Evolutionary conservation across 1,284 basidiomycete genomes (phyloP).

Genomic region (Rhodotorula glutinis): DNA sequence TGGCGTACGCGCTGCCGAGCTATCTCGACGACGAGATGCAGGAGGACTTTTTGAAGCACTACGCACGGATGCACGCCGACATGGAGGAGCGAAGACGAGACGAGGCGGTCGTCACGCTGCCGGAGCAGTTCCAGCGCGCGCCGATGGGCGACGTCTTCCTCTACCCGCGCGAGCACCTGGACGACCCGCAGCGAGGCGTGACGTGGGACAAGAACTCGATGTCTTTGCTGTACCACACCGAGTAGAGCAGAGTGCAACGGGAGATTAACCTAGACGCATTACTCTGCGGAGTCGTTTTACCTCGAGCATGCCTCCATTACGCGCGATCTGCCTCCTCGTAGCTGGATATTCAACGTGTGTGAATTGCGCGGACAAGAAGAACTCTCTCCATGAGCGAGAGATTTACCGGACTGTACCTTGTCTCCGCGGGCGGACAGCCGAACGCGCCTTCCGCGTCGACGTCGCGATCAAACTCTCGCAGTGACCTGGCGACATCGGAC

Average conservation of each 20-base stretch:
- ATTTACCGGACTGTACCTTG: no score
- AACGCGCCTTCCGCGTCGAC: no score
- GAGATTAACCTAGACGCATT: no score
- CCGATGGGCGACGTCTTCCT: slow-evolving; percentile 1
- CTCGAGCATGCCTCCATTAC: no score
- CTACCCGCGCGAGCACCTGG: slow-evolving; percentile 9
- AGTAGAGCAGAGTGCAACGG: background rate
- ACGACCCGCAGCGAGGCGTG: slow-evolving; percentile 10
- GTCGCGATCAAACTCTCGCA: no score
- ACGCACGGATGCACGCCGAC: background rate
- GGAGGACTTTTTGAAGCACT: slow-evolving; percentile 1
- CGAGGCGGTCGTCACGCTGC: slow-evolving; percentile 5
- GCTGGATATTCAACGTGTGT: no score
- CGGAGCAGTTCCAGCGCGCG: background rate
- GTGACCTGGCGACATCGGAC: no score
- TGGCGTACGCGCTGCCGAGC: slow-evolving; percentile 5
- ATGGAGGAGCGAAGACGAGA: background rate
- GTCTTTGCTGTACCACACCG: slow-evolving; percentile 9
- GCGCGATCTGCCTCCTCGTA: no score
- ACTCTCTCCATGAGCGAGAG: no score
- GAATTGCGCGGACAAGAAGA: no score
- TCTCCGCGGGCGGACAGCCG: no score
- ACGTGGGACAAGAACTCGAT: slow-evolving; percentile 2
- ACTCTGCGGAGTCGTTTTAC: no score
- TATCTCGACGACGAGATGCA: slow-evolving; percentile 7